Evolutionary conservation across 768 basidiomycete species (phyloP).

Genomic region (Naganishia vishniacii): DNA sequence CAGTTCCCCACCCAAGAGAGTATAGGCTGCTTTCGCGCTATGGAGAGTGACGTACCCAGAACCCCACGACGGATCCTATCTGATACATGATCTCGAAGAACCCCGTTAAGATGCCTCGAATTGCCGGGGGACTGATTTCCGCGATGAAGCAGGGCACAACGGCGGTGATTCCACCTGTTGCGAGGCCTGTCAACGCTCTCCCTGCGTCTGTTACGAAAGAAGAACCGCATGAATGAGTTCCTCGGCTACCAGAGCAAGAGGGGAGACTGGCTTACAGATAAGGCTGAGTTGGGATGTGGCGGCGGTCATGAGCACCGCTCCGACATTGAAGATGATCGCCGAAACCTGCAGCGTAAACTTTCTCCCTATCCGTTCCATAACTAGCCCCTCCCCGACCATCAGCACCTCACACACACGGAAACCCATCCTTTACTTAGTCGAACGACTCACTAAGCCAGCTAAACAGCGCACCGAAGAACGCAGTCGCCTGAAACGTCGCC

Average conservation of each 20-base stretch:
- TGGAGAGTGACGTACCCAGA: slow-evolving; percentile 31
- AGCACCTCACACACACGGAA: no score
- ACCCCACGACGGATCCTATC: slow-evolving; percentile 52
- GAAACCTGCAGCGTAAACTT: slow-evolving; percentile 48
- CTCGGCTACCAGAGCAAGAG: no score
- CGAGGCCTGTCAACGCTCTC: slow-evolving; percentile 51
- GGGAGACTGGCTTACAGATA: slow-evolving; percentile 41
- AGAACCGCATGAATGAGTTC: no score
- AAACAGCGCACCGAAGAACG: slow-evolving; percentile 45
- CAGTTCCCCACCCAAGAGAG: no score
- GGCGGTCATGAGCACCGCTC: slow-evolving; percentile 48
- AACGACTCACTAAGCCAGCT: slow-evolving; percentile 28
- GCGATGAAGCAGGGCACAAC: slow-evolving; percentile 48
- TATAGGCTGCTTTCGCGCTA: neutral
- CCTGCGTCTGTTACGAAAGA: slow-evolving; percentile 48
- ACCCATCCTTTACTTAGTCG: no score
- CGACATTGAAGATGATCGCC: slow-evolving; percentile 50
- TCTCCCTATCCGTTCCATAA: slow-evolving; percentile 51
- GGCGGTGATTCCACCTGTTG: slow-evolving; percentile 47
- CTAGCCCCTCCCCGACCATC: no score
- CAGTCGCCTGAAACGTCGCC: slow-evolving; percentile 53
- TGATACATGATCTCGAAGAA: slow-evolving; percentile 55
- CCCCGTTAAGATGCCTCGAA: slow-evolving; percentile 54
- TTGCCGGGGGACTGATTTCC: slow-evolving; percentile 52
- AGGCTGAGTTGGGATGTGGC: slow-evolving; percentile 28